Conservation (phyloP, 2,329 filamentous ascomycete species). For the Paraphaeosphaeria minitans region DNA sequence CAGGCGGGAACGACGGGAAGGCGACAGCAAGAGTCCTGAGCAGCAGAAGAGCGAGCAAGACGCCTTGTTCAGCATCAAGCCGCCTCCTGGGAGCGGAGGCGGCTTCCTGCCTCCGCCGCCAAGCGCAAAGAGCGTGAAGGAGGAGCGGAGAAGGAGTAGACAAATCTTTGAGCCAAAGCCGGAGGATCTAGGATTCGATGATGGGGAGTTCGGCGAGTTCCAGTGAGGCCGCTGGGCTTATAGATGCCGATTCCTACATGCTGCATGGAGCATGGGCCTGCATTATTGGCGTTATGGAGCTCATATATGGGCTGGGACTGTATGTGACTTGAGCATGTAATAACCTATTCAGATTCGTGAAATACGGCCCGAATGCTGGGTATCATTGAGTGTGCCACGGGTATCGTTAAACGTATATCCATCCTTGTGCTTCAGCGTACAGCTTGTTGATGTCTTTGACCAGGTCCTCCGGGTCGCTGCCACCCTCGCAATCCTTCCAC, state of each 20-base stretch:
- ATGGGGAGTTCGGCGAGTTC: slow-evolving; percentile 89
- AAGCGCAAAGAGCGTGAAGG: slow-evolving; percentile 64
- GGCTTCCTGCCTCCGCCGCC: slow-evolving; percentile 70
- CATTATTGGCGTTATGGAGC: slow-evolving; percentile 27
- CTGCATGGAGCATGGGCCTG: slow-evolving; percentile 17
- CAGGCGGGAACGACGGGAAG: slow-evolving; percentile 47
- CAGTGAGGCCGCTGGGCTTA: slow-evolving; percentile 45
- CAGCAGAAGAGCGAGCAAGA: slow-evolving; percentile 48
- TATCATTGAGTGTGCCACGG: slow-evolving; percentile 12
- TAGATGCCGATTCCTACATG: neutral
- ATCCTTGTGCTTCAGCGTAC: slow-evolving; percentile 50
- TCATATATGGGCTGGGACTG: neutral
- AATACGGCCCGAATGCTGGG: slow-evolving; percentile 4
- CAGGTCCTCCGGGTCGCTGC: slow-evolving; percentile 71
- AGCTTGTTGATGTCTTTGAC: slow-evolving; percentile 77
- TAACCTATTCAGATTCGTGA: neutral
- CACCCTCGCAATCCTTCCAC: slow-evolving; percentile 79
- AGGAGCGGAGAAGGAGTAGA: slow-evolving; percentile 61
- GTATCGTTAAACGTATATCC: slow-evolving; percentile 26
- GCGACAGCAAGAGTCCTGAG: slow-evolving; percentile 39
- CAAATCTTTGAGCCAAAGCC: slow-evolving; percentile 52
- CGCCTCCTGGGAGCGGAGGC: slow-evolving; percentile 61
- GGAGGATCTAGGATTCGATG: slow-evolving; percentile 78
- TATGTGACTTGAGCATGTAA: neutral
- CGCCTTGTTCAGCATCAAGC: slow-evolving; percentile 73